Conservation (phyloP, 148 eudicot genomes). For the Persicaria tinctoria region DNA sequence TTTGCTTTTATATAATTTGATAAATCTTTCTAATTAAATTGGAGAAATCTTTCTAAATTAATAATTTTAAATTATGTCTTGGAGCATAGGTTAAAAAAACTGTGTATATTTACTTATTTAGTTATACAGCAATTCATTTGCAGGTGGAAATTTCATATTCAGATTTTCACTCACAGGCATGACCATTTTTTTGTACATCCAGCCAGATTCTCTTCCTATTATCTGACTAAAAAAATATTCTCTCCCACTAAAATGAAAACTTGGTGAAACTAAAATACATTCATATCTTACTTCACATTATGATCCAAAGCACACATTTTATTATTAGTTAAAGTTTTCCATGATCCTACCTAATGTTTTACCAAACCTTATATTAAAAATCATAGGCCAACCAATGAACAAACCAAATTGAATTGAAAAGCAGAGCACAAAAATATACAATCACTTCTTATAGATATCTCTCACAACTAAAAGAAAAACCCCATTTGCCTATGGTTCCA, state of each 20-base stretch:
- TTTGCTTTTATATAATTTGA: too few species aligned
- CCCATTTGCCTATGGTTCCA: background rate
- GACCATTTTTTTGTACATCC: background rate
- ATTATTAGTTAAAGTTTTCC: background rate
- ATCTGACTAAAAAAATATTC: background rate
- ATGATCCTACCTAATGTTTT: background rate
- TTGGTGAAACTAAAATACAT: background rate
- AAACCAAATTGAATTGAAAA: background rate
- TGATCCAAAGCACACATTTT: background rate
- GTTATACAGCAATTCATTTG: too few species aligned
- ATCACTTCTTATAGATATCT: background rate
- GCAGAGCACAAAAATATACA: slow-evolving; percentile 10
- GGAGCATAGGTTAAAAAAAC: too few species aligned
- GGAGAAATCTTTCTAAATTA: too few species aligned
- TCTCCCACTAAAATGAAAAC: background rate
- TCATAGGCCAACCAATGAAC: background rate
- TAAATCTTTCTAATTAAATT: too few species aligned
- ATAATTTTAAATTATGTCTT: too few species aligned
- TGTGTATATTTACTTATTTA: too few species aligned
- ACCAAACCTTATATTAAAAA: background rate
- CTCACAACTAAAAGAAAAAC: background rate
- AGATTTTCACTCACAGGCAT: background rate
- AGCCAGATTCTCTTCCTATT: background rate
- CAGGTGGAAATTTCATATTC: too few species aligned
- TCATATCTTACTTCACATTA: background rate